Conservation (phyloP, 2,329 filamentous ascomycete species). For the Pseudocercospora macadamiae region DNA sequence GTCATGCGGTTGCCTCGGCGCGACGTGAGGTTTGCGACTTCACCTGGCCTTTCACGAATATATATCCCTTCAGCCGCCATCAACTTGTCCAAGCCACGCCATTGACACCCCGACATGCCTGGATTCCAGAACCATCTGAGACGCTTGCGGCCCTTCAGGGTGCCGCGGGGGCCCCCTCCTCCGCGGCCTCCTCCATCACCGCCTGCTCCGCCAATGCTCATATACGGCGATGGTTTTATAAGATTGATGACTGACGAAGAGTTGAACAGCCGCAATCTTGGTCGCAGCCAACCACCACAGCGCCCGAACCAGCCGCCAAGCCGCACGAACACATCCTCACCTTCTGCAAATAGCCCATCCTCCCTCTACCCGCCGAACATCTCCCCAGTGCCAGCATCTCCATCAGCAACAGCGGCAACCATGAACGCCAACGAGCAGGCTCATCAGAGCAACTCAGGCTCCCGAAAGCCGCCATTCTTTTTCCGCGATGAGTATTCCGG, state of each 20-base stretch:
- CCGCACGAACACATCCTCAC: conserved; percentile 37
- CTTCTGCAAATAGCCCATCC: conserved; percentile 37
- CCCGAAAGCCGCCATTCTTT: conserved; percentile 61
- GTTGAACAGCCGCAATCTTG: conserved; percentile 37
- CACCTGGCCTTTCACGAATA: background rate
- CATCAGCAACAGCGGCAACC: conserved; percentile 53
- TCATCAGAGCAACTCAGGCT: conserved; percentile 37
- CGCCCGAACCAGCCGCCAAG: conserved; percentile 34
- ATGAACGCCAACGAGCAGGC: conserved; percentile 69
- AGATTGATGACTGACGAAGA: conserved; percentile 14
- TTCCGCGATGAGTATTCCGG: conserved; percentile 75
- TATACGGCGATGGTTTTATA: background rate
- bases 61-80: background rate
- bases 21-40: background rate
- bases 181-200: background rate
- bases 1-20: background rate
- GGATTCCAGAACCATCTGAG: conserved; percentile 1
- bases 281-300: conserved; percentile 30
- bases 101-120: background rate
- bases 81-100: background rate
- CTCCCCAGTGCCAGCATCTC: conserved; percentile 38
- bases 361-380: conserved; percentile 33
- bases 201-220: conserved; percentile 3
- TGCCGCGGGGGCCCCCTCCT: background rate
- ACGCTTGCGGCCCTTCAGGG: background rate